Evolutionary conservation across 2,329 filamentous ascomycete genomes (phyloP), one percentile per base, ranked within the genome.

Genomic region (Aspergillus niger): DNA sequence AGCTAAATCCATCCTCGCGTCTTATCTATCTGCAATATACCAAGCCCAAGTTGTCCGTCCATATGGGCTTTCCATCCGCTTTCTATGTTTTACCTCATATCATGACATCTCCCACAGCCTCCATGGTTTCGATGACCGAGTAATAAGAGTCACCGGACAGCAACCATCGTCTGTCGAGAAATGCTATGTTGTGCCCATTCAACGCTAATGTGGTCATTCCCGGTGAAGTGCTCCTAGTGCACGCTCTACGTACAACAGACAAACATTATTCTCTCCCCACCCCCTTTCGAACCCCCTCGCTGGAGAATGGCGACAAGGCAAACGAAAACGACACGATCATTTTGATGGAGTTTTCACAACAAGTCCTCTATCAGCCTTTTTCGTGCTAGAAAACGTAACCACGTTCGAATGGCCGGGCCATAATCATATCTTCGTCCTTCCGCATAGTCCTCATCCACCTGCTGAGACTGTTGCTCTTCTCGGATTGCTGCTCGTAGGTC

Each of bases 331-430:
- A 47, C 26, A 32, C 22, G 11, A 36, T 22, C 20, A 10, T 15
- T 20, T 24, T 13, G 15, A 13, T 41, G 11, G 13, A 28, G 22
- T 8, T 26, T 11, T 39, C 50, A 41, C 15, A 65, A 55, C 20
- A 78, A 57, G 17, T 70, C 65, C 59, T 74, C 68, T 58, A 95
- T 73, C 2, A 85, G 76, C 1, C 85, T 86, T 67, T 89, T 88
- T 61, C 87, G 85, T 1, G 89, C 89, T 59, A 96, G 81, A 63
- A 84, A 85, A 64, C 83, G 83, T 48, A 93, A 75, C 87, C 91
- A 94, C 39, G 76, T 80, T 67, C 90, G 86, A 22, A 94, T 81
- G 0, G 87, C 85, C 0, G 86, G 85, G 0, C 85, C 87, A 69
- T 90, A 91, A 69, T 96, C 90, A 69, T 86, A 78, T 48, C 77